Evolutionary conservation across 2,329 filamentous ascomycete genomes (phyloP).

Genomic region (Phialophora verrucosa): DNA sequence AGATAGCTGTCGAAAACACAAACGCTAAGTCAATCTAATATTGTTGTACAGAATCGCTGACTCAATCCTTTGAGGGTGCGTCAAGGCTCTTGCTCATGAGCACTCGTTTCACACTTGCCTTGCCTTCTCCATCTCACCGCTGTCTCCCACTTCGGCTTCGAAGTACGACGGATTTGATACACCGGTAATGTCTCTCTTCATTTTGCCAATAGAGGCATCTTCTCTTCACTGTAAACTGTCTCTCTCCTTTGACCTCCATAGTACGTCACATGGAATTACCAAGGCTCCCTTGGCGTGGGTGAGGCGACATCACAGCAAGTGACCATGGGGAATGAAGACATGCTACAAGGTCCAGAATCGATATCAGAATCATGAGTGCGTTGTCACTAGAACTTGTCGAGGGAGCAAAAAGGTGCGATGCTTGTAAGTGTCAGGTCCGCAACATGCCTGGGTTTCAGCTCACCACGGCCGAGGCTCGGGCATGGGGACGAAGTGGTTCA

Average conservation of each 20-base stretch:
- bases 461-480: not conserved
- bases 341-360: not conserved
- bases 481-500: not conserved
- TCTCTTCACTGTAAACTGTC: no score
- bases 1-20: constrained; percentile 1
- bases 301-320: not conserved
- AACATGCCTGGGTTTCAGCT: no score
- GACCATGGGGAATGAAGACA: not conserved
- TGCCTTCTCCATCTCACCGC: no score
- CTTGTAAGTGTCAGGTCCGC: not conserved
- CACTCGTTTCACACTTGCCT: not conserved
- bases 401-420: not conserved
- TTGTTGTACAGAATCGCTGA: not conserved
- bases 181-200: no score
- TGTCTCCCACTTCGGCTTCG: no score
- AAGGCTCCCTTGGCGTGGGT: not conserved
- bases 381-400: not conserved
- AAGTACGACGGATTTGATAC: no score
- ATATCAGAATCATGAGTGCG: not conserved
- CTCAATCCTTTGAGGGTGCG: not conserved
- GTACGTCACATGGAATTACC: not conserved
- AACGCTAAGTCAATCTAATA: constrained; percentile 4
- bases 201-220: no score
- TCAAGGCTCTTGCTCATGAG: not conserved
- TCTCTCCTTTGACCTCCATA: not conserved